Conservation (phyloP, 345 rosid genomes). For the Eucalyptus shirleyi region DNA sequence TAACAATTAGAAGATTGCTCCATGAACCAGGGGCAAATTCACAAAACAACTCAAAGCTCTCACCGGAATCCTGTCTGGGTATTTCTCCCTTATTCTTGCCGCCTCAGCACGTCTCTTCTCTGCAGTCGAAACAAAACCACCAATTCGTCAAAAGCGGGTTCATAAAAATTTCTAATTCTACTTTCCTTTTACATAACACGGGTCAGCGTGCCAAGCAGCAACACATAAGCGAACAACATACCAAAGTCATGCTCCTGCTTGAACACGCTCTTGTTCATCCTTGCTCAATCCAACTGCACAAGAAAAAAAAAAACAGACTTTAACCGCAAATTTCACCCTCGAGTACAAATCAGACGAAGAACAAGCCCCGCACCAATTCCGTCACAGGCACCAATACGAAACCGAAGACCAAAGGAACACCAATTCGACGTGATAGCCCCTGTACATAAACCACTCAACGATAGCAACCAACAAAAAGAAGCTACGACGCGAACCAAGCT, state of each 20-base stretch:
- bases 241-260: conserved; percentile 33
- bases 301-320: not conserved
- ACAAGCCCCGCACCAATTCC: not conserved
- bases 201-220: not conserved
- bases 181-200: not conserved
- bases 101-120: conserved; percentile 1
- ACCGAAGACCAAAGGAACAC: not conserved
- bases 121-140: not conserved
- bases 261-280: conserved; percentile 22
- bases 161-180: not conserved
- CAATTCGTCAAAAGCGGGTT: not conserved
- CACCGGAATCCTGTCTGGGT: conserved; percentile 1
- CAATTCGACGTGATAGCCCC: not conserved
- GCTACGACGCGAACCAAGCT: not conserved
- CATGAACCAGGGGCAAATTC: not conserved
- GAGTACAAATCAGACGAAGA: not conserved
- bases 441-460: not conserved
- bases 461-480: not conserved
- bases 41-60: not conserved
- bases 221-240: not conserved
- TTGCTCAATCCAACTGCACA: not conserved
- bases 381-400: not conserved
- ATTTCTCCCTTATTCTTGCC: not conserved
- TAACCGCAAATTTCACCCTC: not conserved
- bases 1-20: not conserved